Conservation (phyloP, 805 yeast species). For the Candida multigemmis region DNA sequence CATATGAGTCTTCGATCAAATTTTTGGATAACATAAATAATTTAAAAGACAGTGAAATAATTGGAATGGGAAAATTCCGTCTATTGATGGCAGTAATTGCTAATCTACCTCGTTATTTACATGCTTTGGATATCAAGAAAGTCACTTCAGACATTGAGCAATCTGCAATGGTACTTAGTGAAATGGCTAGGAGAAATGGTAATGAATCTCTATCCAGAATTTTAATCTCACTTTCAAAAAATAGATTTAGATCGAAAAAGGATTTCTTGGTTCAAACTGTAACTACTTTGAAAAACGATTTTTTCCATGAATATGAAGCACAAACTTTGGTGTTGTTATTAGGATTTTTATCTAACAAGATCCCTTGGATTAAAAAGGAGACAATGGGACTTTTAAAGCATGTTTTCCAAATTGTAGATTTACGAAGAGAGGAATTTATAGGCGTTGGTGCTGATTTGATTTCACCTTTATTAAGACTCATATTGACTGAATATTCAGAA, state of each 20-base stretch:
- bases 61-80: conserved; percentile 59
- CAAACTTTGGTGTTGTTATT: conserved; percentile 66
- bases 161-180: conserved; percentile 36
- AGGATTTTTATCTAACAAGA: conserved; percentile 71
- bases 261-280: conserved; percentile 82
- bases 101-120: conserved; percentile 76
- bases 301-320: conserved; percentile 69
- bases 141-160: conserved; percentile 40
- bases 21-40: conserved; percentile 64
- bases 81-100: conserved; percentile 65
- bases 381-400: conserved; percentile 68
- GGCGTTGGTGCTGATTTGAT: conserved; percentile 94
- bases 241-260: conserved; percentile 78
- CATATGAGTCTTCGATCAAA: conserved; percentile 70
- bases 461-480: conserved; percentile 75
- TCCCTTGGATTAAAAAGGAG: conserved; percentile 72
- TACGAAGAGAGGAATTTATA: conserved; percentile 66
- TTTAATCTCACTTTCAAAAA: conserved; percentile 65
- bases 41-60: conserved; percentile 62
- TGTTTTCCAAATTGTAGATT: conserved; percentile 68
- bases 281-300: conserved; percentile 54
- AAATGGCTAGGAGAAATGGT: conserved; percentile 49
- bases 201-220: conserved; percentile 60
- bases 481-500: conserved; percentile 79
- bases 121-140: conserved; percentile 55